These are phyloP conservation scores for Gryganskiella cystojenkinii DNA, from an alignment of 192 early-diverging fungal species.

Conservation along the genomic window DNA sequence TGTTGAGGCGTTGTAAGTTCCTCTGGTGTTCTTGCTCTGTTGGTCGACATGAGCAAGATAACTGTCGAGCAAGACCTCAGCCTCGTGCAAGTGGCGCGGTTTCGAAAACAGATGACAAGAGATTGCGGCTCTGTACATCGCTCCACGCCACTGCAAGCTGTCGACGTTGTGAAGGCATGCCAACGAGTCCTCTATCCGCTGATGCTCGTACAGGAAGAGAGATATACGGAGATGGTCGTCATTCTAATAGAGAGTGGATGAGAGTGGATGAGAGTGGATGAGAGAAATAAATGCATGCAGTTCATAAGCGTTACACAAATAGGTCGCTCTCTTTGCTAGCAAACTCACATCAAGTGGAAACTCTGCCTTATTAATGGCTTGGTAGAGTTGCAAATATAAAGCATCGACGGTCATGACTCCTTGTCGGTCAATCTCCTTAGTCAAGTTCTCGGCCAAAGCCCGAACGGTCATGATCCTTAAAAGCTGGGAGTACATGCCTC, in stretches of 20 bases:
- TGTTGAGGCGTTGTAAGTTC: neutral
- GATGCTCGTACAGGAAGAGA: constrained; percentile 15
- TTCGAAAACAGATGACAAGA: constrained; percentile 26
- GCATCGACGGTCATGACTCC: neutral
- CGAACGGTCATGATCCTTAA: constrained; percentile 10
- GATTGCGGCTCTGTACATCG: constrained; percentile 15
- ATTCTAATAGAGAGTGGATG: neutral
- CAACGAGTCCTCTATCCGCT: constrained; percentile 8
- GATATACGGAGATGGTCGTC: constrained; percentile 17
- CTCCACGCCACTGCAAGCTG: neutral
- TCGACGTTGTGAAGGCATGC: constrained; percentile 14
- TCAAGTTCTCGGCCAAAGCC: neutral
- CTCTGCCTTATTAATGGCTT: constrained; percentile 6
- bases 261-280: neutral
- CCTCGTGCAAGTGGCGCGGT: constrained; percentile 33
- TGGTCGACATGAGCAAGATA: constrained; percentile 13
- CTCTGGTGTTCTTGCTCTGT: too few species aligned
- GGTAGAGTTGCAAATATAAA: constrained; percentile 26
- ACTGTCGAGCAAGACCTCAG: constrained; percentile 8
- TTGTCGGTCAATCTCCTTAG: constrained; percentile 15
- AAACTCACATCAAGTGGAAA: constrained; percentile 13
- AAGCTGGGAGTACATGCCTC: constrained; percentile 4
- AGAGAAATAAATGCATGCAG: neutral
- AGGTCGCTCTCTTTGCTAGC: neutral
- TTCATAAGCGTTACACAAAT: too few species aligned